Conservation (phyloP, 805 yeast genomes). For the Candida vaughaniae region DNA sequence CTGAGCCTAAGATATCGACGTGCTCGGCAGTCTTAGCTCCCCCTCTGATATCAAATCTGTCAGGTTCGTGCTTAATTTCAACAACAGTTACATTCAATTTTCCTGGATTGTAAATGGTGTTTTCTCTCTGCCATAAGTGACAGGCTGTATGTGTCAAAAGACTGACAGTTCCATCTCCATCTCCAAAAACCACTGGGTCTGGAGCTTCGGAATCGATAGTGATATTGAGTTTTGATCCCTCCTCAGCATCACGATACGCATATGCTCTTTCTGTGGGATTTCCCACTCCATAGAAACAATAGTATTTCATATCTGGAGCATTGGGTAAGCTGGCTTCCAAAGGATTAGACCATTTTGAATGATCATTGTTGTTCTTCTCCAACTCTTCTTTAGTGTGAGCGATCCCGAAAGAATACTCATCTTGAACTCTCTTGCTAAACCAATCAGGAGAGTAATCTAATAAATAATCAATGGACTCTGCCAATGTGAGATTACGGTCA, state of each 20-base stretch:
- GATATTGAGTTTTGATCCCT: constrained; percentile 55
- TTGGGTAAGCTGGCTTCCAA: constrained; percentile 87
- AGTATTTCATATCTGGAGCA: constrained; percentile 90
- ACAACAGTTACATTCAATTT: constrained; percentile 70
- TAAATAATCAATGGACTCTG: constrained; percentile 65
- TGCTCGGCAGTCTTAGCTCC: constrained; percentile 98
- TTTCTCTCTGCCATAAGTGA: constrained; percentile 77
- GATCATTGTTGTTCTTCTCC: constrained; percentile 61
- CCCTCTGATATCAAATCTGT: constrained; percentile 89
- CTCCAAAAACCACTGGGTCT: constrained; percentile 74
- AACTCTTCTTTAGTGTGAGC: constrained; percentile 64
- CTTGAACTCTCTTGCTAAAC: constrained; percentile 63
- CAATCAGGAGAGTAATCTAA: constrained; percentile 69
- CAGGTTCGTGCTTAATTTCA: constrained; percentile 93
- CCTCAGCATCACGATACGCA: constrained; percentile 66
- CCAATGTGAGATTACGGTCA: constrained; percentile 58
- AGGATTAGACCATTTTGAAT: constrained; percentile 90
- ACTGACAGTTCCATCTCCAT: constrained; percentile 96
- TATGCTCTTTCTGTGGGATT: constrained; percentile 95
- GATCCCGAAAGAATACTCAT: constrained; percentile 77
- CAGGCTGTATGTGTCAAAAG: constrained; percentile 84
- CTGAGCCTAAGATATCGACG: constrained; percentile 92
- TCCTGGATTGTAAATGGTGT: constrained; percentile 79
- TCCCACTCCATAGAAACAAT: constrained; percentile 93
- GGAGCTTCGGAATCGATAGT: constrained; percentile 66